Evolutionary conservation across 768 basidiomycete genomes (phyloP).

Genomic region (Russula sp.): DNA sequence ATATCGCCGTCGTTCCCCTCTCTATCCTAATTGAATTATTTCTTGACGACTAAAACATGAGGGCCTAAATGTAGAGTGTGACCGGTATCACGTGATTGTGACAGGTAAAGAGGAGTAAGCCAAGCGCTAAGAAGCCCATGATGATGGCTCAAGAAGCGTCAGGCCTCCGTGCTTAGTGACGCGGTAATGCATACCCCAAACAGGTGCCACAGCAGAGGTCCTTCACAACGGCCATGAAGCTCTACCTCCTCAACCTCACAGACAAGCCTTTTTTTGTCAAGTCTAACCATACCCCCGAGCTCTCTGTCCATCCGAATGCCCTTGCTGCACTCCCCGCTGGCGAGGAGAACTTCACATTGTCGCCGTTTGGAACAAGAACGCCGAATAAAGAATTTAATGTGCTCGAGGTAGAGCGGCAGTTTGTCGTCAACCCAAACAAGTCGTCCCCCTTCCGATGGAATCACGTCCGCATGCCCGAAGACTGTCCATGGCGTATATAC

Average conservation of each 20-base stretch:
- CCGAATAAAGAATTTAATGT: constrained; percentile 22
- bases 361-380: background rate
- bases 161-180: background rate
- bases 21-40: constrained; percentile 5
- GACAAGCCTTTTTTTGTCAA: constrained; percentile 24
- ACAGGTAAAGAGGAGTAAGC: background rate
- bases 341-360: constrained; percentile 2
- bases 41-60: background rate
- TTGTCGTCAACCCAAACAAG: constrained; percentile 1
- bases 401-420: constrained; percentile 2
- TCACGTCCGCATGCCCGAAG: constrained; percentile 33
- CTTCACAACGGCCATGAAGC: constrained; percentile 17
- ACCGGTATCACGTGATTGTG: constrained; percentile 1
- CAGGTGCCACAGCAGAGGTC: background rate
- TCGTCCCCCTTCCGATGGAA: constrained; percentile 20
- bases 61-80: too few relatives aligned
- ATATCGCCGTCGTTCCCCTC: constrained; percentile 1
- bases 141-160: too few relatives aligned
- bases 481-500: constrained; percentile 54
- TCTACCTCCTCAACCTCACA: constrained; percentile 35
- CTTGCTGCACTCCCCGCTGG: constrained; percentile 17
- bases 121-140: too few relatives aligned
- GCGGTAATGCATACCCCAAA: background rate
- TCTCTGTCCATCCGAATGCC: background rate
- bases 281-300: background rate